Percentiles rank a stretch among this genome's conserved stretches.
phyloP scores from a whole-genome alignment of 257 asterid genomes.

The Nicotiana tabacum region DNA sequence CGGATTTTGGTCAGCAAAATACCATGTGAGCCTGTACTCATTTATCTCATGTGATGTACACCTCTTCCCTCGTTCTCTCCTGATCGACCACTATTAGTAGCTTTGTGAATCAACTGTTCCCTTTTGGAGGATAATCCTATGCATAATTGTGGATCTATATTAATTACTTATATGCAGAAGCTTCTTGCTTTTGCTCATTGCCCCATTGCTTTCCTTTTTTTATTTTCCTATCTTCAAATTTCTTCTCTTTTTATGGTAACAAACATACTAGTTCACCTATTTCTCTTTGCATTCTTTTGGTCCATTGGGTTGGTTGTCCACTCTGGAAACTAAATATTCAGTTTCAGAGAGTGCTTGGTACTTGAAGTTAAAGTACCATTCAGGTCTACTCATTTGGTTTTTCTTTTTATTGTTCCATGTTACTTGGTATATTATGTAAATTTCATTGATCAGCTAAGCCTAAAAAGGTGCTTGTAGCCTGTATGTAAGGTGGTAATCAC shows the following conservation, averaged over 20 bases:
- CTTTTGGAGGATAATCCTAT: background rate
- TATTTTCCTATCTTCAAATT: background rate
- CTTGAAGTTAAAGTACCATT: background rate
- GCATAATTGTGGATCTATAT: background rate
- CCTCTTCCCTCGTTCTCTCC: background rate
- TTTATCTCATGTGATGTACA: constrained; percentile 8
- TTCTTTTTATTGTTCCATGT: background rate
- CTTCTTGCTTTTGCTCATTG: background rate
- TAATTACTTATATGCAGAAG: background rate
- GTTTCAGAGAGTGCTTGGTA: background rate
- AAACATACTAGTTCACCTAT: background rate
- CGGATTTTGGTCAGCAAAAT: constrained; percentile 58
- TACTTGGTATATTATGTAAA: background rate
- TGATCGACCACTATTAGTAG: background rate
- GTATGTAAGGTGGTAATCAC: background rate
- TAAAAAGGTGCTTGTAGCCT: background rate
- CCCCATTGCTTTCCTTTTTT: background rate
- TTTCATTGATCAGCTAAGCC: background rate
- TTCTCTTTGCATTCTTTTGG: background rate
- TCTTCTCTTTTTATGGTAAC: background rate
- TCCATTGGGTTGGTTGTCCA: background rate
- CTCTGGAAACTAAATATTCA: background rate
- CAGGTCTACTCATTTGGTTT: background rate
- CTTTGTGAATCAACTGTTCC: background rate
- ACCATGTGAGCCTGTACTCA: constrained; percentile 48